These are phyloP conservation scores for Xylariales sp. DNA, from an alignment of 2,329 filamentous ascomycete genomes.

Conservation along the genomic window DNA sequence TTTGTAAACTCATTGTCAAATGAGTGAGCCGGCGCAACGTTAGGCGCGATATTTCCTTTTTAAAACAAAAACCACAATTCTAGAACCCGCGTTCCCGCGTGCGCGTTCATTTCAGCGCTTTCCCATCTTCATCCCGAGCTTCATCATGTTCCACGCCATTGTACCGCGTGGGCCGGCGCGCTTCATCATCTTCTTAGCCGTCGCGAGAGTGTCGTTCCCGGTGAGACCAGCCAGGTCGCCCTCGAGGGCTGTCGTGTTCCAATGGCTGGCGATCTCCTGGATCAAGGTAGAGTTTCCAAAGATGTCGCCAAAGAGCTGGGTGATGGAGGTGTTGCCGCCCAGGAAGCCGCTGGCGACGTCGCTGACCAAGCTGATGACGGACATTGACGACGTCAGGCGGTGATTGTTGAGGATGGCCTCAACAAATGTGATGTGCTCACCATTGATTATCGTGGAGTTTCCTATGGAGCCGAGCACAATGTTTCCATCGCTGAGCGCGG, in stretches of 20 bases:
- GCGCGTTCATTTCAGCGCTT: too few species aligned
- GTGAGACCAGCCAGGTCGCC: too few species aligned
- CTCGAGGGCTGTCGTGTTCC: conserved; percentile 25
- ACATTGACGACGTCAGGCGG: conserved; percentile 27
- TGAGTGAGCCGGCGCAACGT: too few species aligned
- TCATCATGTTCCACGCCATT: conserved; percentile 21
- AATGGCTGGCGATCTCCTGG: conserved; percentile 30
- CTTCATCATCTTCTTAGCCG: conserved; percentile 10
- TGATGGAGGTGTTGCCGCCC: conserved; percentile 18
- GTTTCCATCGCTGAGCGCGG: conserved; percentile 31
- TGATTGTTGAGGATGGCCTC: conserved; percentile 37
- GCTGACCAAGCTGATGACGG: conserved; percentile 32
- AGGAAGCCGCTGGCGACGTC: conserved; percentile 31
- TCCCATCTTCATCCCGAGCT: conserved; percentile 23
- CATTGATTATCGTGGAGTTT: conserved; percentile 35
- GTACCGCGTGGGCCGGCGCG: conserved; percentile 12
- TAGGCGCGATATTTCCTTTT: too few species aligned
- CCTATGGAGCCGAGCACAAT: conserved; percentile 36
- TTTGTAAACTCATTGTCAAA: too few species aligned
- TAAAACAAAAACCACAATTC: too few species aligned
- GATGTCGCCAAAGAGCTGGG: conserved; percentile 29
- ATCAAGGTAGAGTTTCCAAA: conserved; percentile 35
- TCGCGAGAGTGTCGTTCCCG: conserved; percentile 4
- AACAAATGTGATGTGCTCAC: conserved; percentile 37
- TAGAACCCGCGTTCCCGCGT: too few species aligned